A percentile compares a stretch with the other conserved stretches of the same genome.
phyloP scores from a whole-genome alignment of 768 basidiomycete genomes.

The Leccinum boreale region DNA sequence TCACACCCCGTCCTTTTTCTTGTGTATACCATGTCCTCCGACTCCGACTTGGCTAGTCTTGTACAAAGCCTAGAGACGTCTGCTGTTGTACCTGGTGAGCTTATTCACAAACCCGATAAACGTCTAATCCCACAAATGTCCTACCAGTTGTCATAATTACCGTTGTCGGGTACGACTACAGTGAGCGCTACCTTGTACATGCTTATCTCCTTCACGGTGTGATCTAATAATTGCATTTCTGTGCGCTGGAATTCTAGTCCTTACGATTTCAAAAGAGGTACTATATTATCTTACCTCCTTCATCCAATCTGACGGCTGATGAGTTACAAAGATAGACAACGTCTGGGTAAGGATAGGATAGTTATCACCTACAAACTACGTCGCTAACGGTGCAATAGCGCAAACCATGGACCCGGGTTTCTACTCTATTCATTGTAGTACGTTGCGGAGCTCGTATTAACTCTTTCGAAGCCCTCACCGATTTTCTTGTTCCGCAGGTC shows the following conservation, averaged over 20 bases:
- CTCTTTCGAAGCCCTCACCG: background rate
- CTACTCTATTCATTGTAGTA: background rate
- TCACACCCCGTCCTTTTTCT: background rate
- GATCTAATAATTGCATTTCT: background rate
- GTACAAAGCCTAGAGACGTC: background rate
- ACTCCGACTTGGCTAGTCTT: background rate
- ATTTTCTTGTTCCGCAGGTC: background rate
- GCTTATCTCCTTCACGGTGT: background rate
- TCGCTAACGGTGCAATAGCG: background rate
- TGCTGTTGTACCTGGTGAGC: background rate
- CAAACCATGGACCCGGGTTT: background rate
- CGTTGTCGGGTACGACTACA: conserved; percentile 14
- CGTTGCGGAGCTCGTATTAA: background rate
- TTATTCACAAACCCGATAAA: background rate
- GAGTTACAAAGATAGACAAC: conserved; percentile 2
- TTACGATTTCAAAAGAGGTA: conserved; percentile 15
- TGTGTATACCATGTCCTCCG: background rate
- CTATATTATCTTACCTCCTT: background rate
- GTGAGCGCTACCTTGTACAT: background rate
- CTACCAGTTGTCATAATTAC: conserved; percentile 4
- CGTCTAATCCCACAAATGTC: background rate
- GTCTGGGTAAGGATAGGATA: background rate
- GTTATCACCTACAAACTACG: too few species aligned
- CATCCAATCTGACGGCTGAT: background rate
- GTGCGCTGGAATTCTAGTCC: background rate